phyloP scores from a whole-genome alignment of 495 filamentous ascomycete genomes.

The Parathielavia hyrcaniae region DNA sequence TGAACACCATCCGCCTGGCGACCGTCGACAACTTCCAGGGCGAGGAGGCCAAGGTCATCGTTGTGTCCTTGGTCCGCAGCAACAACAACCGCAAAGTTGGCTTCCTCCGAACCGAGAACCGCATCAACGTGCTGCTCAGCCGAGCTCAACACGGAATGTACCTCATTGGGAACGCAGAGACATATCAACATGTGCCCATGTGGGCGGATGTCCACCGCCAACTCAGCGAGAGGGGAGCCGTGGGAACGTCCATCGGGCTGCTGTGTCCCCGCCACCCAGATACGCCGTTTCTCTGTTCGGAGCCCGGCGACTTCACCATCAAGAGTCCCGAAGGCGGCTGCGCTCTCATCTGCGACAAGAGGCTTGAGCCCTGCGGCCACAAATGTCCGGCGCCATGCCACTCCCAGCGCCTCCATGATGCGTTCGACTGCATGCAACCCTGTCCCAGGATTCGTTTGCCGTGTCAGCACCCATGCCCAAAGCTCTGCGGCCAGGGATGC shows the following conservation, averaged over 20 bases:
- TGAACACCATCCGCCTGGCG: slow-evolving; percentile 61
- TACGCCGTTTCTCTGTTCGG: slow-evolving; percentile 48
- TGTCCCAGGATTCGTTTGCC: slow-evolving; percentile 51
- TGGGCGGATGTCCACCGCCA: slow-evolving; percentile 61
- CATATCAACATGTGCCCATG: slow-evolving; percentile 55
- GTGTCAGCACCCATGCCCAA: slow-evolving; percentile 59
- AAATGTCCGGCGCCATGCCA: slow-evolving; percentile 65
- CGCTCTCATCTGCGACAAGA: slow-evolving; percentile 48
- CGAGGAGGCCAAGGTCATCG: slow-evolving; percentile 72
- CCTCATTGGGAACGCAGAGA: slow-evolving; percentile 65
- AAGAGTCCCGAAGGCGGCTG: slow-evolving; percentile 71
- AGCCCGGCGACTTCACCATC: slow-evolving; percentile 56
- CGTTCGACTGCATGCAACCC: slow-evolving; percentile 54
- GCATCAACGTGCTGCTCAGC: slow-evolving; percentile 73
- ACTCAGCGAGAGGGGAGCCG: slow-evolving; percentile 42
- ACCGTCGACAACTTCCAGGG: slow-evolving; percentile 86
- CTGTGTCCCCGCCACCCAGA: slow-evolving; percentile 64
- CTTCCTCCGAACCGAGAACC: slow-evolving; percentile 67
- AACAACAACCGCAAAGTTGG: slow-evolving; percentile 59
- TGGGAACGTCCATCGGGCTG: slow-evolving; percentile 52
- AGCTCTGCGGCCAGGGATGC: slow-evolving; percentile 51
- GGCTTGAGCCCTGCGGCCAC: slow-evolving; percentile 63
- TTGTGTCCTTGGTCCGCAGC: slow-evolving; percentile 77
- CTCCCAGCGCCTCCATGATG: slow-evolving; percentile 57
- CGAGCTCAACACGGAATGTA: slow-evolving; percentile 81